Percentiles rank a stretch among this genome's conserved stretches.
Evolutionary conservation across 2,329 filamentous ascomycete species (phyloP).

Genomic region (Aspergillus candidus): DNA sequence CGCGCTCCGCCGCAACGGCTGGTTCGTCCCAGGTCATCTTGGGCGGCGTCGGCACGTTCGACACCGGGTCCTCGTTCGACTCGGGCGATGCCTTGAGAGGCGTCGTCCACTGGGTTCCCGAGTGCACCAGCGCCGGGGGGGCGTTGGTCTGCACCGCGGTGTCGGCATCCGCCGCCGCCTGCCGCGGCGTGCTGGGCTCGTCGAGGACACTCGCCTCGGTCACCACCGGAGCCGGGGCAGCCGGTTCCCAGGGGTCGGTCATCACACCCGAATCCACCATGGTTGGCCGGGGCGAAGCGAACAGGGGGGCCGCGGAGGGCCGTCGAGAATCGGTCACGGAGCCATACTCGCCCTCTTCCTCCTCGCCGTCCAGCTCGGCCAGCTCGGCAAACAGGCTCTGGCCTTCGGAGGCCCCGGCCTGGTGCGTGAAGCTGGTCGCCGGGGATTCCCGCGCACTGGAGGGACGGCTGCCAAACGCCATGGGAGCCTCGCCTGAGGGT

Average conservation of each 20-base stretch:
- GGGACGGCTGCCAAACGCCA: constrained; percentile 33
- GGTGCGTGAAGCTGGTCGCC: constrained; percentile 46
- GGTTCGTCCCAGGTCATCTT: constrained; percentile 38
- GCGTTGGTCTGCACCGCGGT: constrained; percentile 13
- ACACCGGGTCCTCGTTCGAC: constrained; percentile 21
- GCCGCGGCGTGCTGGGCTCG: constrained; percentile 18
- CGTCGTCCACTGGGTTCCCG: constrained; percentile 37
- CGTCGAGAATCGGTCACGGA: constrained; percentile 25
- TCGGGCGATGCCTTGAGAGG: constrained; percentile 27
- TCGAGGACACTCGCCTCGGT: constrained; percentile 14
- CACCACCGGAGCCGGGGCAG: constrained; percentile 17
- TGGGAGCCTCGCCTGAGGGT: constrained; percentile 40
- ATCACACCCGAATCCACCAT: constrained; percentile 59
- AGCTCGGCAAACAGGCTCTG: constrained; percentile 91
- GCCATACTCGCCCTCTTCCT: constrained; percentile 57
- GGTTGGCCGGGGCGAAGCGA: constrained; percentile 19
- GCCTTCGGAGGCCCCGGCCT: constrained; percentile 45
- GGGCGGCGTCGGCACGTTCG: constrained; percentile 33
- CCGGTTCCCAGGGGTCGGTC: constrained; percentile 54
- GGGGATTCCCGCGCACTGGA: constrained; percentile 48
- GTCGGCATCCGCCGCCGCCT: constrained; percentile 11
- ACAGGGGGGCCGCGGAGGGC: constrained; percentile 25
- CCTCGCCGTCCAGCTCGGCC: constrained; percentile 65
- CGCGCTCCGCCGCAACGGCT: constrained; percentile 10
- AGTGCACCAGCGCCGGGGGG: constrained; percentile 29